phyloP scores from a whole-genome alignment of 306 rosid species.

The Medicago truncatula region DNA sequence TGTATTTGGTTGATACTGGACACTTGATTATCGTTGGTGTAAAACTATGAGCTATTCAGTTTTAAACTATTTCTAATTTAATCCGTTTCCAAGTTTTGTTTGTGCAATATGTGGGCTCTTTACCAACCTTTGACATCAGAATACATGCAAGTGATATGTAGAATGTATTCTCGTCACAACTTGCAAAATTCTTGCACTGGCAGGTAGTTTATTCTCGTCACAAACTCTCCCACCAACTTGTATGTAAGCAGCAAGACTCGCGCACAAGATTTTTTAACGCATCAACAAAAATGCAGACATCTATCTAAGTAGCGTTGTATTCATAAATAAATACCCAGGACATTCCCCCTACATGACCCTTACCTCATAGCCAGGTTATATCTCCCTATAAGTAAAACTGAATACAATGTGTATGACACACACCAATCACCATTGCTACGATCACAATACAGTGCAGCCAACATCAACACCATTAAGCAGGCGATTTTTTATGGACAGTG shows the following conservation, averaged over 20 bases:
- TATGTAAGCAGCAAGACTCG: not conserved
- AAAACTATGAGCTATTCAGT: not conserved
- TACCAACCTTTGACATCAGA: not conserved
- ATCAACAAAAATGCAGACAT: slow-evolving; percentile 2
- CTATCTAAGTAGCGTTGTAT: not conserved
- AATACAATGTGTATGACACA: not conserved
- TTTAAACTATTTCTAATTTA: not conserved
- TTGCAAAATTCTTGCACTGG: not conserved
- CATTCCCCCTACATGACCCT: slow-evolving; percentile 1
- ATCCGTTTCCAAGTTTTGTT: not conserved
- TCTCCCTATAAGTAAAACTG: too few species aligned
- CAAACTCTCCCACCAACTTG: not conserved
- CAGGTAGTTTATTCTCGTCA: not conserved
- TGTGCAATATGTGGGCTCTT: not conserved
- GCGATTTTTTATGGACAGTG: not conserved
- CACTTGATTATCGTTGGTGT: not conserved
- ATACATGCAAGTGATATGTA: not conserved
- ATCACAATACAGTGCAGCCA: not conserved
- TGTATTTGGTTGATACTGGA: not conserved
- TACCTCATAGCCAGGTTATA: too few species aligned
- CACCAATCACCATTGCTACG: not conserved
- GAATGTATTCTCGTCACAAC: not conserved
- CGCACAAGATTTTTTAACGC: slow-evolving; percentile 21
- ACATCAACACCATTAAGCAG: not conserved
- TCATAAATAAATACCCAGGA: not conserved